Percentiles rank a stretch among this genome's conserved stretches.
Conservation (phyloP, 2,329 filamentous ascomycete species). For the Phyllosticta paracitricarpa region DNA sequence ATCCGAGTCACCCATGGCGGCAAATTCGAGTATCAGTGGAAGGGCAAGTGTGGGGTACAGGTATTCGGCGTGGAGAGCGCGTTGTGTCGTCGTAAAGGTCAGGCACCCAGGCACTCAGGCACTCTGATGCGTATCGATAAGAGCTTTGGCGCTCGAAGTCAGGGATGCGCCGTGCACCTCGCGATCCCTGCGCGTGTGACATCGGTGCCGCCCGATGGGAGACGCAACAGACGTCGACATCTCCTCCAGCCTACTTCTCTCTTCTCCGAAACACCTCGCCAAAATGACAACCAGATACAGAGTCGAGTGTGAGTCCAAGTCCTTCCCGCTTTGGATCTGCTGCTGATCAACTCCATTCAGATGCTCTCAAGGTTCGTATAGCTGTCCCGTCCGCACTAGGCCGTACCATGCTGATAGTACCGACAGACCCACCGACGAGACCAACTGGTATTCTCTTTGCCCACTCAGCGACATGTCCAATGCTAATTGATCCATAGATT, state of each 20-base stretch:
- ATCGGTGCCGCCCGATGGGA: slow-evolving; percentile 4
- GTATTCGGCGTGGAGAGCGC: not conserved
- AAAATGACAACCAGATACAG: slow-evolving; percentile 33
- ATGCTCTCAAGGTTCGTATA: slow-evolving; percentile 51
- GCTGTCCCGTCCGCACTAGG: not conserved
- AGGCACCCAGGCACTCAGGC: no score
- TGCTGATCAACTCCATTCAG: slow-evolving; percentile 27
- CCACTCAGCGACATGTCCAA: not conserved
- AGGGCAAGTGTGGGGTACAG: not conserved
- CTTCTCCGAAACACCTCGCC: slow-evolving; percentile 5
- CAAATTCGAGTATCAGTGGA: not conserved
- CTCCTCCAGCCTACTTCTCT: slow-evolving; percentile 1
- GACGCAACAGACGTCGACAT: not conserved
- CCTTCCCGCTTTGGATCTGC: not conserved
- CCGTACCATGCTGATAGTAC: not conserved
- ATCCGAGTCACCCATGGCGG: slow-evolving; percentile 1
- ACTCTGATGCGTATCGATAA: slow-evolving; percentile 2
- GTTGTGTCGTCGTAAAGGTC: not conserved
- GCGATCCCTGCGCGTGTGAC: slow-evolving; percentile 1
- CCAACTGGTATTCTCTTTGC: slow-evolving; percentile 62
- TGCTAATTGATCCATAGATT: slow-evolving; percentile 31
- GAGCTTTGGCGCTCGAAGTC: not conserved
- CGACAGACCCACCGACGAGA: slow-evolving; percentile 77
- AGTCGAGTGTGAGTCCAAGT: slow-evolving; percentile 27
- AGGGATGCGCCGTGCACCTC: not conserved